Evolutionary conservation across 1,284 basidiomycete species (phyloP).

Genomic region (Phenoliferia sp.): DNA sequence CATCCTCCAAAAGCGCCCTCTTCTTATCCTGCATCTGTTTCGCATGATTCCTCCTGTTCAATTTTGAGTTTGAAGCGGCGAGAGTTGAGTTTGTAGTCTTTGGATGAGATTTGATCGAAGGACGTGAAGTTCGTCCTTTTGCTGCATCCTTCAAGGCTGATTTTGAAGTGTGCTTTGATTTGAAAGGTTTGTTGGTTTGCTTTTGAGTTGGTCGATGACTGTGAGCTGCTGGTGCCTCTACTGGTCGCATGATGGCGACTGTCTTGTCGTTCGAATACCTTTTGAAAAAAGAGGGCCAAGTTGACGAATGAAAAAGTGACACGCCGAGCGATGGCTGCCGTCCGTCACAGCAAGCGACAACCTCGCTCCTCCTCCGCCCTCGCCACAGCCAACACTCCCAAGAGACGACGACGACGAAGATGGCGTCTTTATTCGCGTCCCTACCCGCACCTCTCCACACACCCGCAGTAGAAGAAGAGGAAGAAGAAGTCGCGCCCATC

Average conservation of each 20-base stretch:
- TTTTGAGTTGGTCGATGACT: slow-evolving; percentile 78
- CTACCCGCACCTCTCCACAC: slow-evolving; percentile 64
- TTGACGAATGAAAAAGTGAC: too few relatives aligned
- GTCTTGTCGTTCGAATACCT: too few relatives aligned
- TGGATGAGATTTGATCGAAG: slow-evolving; percentile 13
- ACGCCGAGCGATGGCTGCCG: too few relatives aligned
- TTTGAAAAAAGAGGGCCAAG: too few relatives aligned
- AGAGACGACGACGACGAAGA: not conserved
- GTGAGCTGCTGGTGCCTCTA: slow-evolving; percentile 37
- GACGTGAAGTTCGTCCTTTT: slow-evolving; percentile 27
- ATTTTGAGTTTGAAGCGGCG: slow-evolving; percentile 55
- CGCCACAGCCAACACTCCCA: not conserved
- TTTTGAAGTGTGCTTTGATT: slow-evolving; percentile 78
- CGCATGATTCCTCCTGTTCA: slow-evolving; percentile 69
- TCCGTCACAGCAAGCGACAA: too few relatives aligned
- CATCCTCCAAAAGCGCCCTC: slow-evolving; percentile 56
- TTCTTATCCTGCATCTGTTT: slow-evolving; percentile 72
- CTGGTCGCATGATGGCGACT: not conserved
- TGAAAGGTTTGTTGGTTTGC: slow-evolving; percentile 88
- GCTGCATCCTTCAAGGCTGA: slow-evolving; percentile 42
- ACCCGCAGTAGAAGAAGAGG: slow-evolving; percentile 55
- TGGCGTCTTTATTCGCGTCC: not conserved
- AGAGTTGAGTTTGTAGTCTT: slow-evolving; percentile 31
- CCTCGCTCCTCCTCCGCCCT: too few relatives aligned
- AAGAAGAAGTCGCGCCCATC: slow-evolving; percentile 42